Conservation (phyloP, 306 rosid species). For the Parietaria judaica region DNA sequence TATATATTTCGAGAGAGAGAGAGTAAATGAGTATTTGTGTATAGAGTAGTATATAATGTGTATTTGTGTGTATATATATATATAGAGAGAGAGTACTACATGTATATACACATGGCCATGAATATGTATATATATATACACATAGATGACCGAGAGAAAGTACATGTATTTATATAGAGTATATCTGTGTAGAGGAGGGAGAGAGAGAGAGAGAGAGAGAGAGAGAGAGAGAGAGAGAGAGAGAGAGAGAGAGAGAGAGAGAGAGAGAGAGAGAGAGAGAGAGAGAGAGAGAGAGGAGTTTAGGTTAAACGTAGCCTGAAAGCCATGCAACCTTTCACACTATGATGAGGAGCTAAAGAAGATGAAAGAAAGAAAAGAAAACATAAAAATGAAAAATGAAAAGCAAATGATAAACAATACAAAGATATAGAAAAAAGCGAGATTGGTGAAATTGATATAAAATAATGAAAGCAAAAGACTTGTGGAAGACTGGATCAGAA, state of each 20-base stretch:
- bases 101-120: no score
- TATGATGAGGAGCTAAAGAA: conserved; percentile 25
- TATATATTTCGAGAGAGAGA: no score
- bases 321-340: conserved; percentile 86
- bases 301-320: conserved; percentile 27
- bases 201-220: conserved; percentile 19
- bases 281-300: conserved; percentile 15
- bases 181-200: neutral
- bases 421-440: conserved; percentile 23
- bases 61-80: no score
- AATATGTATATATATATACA: no score
- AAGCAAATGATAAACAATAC: conserved; percentile 25
- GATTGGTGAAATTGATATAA: conserved; percentile 7
- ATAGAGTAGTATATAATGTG: no score
- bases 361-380: neutral
- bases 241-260: conserved; percentile 3
- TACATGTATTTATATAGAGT: neutral
- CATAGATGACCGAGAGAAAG: no score
- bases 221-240: conserved; percentile 17
- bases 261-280: conserved; percentile 18
- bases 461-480: neutral
- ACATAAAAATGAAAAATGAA: neutral
- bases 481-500: conserved; percentile 21
- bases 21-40: no score
- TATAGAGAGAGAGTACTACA: no score